Evolutionary conservation across 2,329 filamentous ascomycete species (phyloP).

Genomic region (Talaromyces islandicus): DNA sequence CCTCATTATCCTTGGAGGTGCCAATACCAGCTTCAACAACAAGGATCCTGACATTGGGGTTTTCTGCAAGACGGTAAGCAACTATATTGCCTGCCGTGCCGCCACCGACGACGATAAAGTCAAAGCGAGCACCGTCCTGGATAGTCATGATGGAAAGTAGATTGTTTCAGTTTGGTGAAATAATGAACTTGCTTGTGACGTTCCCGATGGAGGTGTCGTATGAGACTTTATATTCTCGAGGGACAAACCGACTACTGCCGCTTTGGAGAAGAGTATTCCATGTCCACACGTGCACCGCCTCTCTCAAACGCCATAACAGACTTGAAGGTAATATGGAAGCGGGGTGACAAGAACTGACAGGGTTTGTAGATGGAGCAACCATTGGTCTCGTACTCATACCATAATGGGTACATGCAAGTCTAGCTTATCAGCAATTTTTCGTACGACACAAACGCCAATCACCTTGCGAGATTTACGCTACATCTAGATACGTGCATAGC

Average conservation of each 20-base stretch:
- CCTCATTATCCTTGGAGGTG: conserved; percentile 42
- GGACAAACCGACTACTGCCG: background rate
- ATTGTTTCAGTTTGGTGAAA: background rate
- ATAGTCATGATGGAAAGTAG: background rate
- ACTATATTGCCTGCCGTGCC: conserved; percentile 28
- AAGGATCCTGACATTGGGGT: conserved; percentile 16
- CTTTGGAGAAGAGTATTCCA: background rate
- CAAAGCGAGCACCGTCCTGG: conserved; percentile 13
- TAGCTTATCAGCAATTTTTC: background rate
- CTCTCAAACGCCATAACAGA: background rate
- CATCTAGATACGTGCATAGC: background rate
- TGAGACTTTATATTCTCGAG: background rate
- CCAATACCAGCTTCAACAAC: conserved; percentile 9
- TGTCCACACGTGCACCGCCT: background rate
- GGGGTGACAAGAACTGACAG: background rate
- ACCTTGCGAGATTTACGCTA: background rate
- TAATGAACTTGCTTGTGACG: background rate
- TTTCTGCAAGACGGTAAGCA: conserved; percentile 29
- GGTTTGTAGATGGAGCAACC: background rate
- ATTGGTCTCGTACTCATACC: background rate
- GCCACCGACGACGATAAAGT: conserved; percentile 31
- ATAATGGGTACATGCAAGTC: background rate
- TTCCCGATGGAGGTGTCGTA: background rate
- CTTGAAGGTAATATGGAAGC: background rate
- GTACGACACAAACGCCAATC: background rate